phyloP scores from a whole-genome alignment of 2,329 filamentous ascomycete species.

The Colletotrichum nymphaeae region DNA sequence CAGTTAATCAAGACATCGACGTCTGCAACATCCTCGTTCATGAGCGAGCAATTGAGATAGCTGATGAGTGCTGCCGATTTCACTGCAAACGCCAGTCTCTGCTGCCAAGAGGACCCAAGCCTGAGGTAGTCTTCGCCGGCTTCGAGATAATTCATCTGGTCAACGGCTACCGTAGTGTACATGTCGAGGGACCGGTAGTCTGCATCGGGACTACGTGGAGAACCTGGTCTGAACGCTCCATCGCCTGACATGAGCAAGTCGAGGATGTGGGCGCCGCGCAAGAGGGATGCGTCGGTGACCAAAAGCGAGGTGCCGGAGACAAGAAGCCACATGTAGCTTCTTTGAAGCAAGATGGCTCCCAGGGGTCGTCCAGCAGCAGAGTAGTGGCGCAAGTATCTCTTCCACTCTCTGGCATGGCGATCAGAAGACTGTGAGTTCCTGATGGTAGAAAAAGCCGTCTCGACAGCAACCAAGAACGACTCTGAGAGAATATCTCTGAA shows the following conservation, averaged over 20 bases:
- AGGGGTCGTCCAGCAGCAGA: slow-evolving; percentile 82
- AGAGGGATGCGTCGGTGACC: slow-evolving; percentile 69
- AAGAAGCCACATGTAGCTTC: slow-evolving; percentile 87
- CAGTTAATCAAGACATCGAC: slow-evolving; percentile 82
- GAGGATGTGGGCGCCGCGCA: slow-evolving; percentile 74
- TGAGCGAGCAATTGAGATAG: slow-evolving; percentile 85
- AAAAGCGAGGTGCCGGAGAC: slow-evolving; percentile 82
- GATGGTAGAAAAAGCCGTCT: slow-evolving; percentile 90
- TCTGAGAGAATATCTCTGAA: slow-evolving; percentile 83
- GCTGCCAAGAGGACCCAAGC: slow-evolving; percentile 87
- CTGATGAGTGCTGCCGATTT: slow-evolving; percentile 85
- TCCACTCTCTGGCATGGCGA: slow-evolving; percentile 83
- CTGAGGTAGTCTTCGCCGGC: slow-evolving; percentile 91
- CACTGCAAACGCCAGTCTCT: slow-evolving; percentile 85
- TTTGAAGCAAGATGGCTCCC: slow-evolving; percentile 90
- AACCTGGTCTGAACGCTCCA: slow-evolving; percentile 56
- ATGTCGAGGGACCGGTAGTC: slow-evolving; percentile 69
- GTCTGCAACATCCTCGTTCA: slow-evolving; percentile 86
- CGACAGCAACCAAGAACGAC: slow-evolving; percentile 84
- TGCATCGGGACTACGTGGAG: slow-evolving; percentile 56
- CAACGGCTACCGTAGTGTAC: slow-evolving; percentile 78
- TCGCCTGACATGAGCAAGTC: slow-evolving; percentile 76
- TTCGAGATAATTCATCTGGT: slow-evolving; percentile 88
- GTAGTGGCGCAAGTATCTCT: slow-evolving; percentile 85
- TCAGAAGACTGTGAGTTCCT: slow-evolving; percentile 80